Evolutionary conservation across 2,329 filamentous ascomycete species (phyloP), one percentile per base, ranked within the genome.

Genomic region (Ramichloridium luteum): DNA sequence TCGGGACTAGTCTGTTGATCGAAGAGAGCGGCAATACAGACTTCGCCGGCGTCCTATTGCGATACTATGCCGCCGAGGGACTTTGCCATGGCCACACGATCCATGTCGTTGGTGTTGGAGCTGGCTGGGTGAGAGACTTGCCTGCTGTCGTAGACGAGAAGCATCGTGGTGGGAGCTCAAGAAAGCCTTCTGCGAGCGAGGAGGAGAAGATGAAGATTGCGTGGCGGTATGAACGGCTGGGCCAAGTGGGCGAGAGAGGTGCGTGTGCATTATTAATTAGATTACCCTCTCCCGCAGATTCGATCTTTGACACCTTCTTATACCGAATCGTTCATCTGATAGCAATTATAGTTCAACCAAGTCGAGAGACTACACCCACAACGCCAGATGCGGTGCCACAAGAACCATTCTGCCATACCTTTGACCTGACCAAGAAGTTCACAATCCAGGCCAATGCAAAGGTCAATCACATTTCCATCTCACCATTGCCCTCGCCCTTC

Each of bases 201-300:
- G 48, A 50, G 23, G 80, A 88, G 40, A 86, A 78, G 57, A 96
- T 98, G 90, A 96, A 93, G 62, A 98, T 98, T 62, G 90, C 90
- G 3, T 98, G 90, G 90, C 72, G 90, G 55, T 98, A 98, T 60
- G 86, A 96, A 57, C 72, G 75, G 18, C 58, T 96, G 32, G 80
- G 80, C 11, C 78, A 80, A 43, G 77, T 76, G 46, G 74, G 74
- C 25, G 67, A 66, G 31, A 56, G 74, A 76, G 75, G 78, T 80
- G 65, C 58, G 70, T 51, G 22, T n/a, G n/a, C n/a, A n/a, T n/a
- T n/a, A n/a, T n/a, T n/a, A n/a, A n/a, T n/a, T n/a, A n/a, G n/a
- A n/a, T n/a, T n/a, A n/a, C n/a, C n/a, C n/a, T n/a, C n/a, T n/a
- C n/a, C n/a, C n/a, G n/a, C n/a, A n/a, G n/a, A n/a, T n/a, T n/a